Conservation (phyloP, 2,329 filamentous ascomycete species). For the Daldinia sp. region DNA sequence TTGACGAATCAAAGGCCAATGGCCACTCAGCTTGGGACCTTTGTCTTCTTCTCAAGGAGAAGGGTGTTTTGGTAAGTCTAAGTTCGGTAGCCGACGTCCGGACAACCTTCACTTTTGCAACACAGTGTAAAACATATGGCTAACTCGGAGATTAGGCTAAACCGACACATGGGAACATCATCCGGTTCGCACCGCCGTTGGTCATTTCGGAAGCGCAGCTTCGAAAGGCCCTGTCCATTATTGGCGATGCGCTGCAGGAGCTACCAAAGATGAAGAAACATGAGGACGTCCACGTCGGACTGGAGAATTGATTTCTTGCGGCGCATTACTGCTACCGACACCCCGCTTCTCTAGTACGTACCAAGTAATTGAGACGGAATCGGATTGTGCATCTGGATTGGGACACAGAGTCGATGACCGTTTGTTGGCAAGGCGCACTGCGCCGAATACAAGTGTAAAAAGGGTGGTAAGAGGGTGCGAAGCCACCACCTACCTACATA, state of each 20-base stretch:
- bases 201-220: slow-evolving; percentile 94
- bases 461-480: slow-evolving; percentile 44
- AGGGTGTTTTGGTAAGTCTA: slow-evolving; percentile 85
- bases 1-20: slow-evolving; percentile 87
- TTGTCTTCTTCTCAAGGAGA: slow-evolving; percentile 94
- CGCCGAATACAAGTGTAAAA: slow-evolving; percentile 42
- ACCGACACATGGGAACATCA: slow-evolving; percentile 98
- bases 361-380: slow-evolving; percentile 22
- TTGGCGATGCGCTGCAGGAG: slow-evolving; percentile 84
- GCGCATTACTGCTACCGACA: slow-evolving; percentile 23
- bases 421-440: slow-evolving; percentile 38
- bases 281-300: slow-evolving; percentile 49
- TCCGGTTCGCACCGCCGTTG: slow-evolving; percentile 94
- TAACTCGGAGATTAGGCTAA: slow-evolving; percentile 76
- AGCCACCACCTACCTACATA: slow-evolving; percentile 35
- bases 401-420: slow-evolving; percentile 27
- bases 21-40: slow-evolving; percentile 96
- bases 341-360: slow-evolving; percentile 34
- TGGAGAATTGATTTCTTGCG: slow-evolving; percentile 45
- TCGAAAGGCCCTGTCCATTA: slow-evolving; percentile 79
- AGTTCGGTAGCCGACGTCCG: slow-evolving; percentile 52
- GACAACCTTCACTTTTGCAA: slow-evolving; percentile 24
- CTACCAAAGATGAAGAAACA: slow-evolving; percentile 73
- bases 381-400: slow-evolving; percentile 20
- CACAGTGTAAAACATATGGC: slow-evolving; percentile 35